Conservation (phyloP, 148 eudicot species). For the Persicaria maculosa region DNA sequence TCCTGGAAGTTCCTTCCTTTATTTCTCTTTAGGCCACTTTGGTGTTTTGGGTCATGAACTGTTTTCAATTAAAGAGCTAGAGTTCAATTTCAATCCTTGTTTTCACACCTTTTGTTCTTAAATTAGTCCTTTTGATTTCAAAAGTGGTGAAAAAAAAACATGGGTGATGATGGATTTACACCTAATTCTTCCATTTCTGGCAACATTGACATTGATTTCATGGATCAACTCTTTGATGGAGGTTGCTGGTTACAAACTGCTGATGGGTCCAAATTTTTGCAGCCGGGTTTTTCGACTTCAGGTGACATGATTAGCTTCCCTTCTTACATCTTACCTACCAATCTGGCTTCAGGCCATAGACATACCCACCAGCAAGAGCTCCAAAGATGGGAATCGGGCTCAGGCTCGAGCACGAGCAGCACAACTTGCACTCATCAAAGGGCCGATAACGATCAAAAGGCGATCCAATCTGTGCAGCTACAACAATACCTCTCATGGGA, state of each 20-base stretch:
- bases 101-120: background rate
- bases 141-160: background rate
- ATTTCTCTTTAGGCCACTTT: constrained; percentile 46
- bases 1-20: constrained; percentile 47
- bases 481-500: constrained; percentile 23
- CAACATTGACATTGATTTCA: constrained; percentile 48
- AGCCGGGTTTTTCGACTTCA: constrained; percentile 31
- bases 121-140: background rate
- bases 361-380: constrained; percentile 13
- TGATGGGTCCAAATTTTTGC: constrained; percentile 40
- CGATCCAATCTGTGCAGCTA: constrained; percentile 4
- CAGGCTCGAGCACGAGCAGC: background rate
- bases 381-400: constrained; percentile 24
- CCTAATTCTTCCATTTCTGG: constrained; percentile 38
- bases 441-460: constrained; percentile 17
- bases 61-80: background rate
- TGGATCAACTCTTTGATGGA: constrained; percentile 56
- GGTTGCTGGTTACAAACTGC: constrained; percentile 75
- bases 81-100: constrained; percentile 6
- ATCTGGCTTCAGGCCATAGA: constrained; percentile 23
- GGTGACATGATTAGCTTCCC: constrained; percentile 29
- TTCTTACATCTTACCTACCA: constrained; percentile 20
- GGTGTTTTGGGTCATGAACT: constrained; percentile 45
- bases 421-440: constrained; percentile 14
- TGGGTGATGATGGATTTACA: constrained; percentile 50